These are phyloP conservation scores for Epichloe sibirici DNA, from an alignment of 2,329 filamentous ascomycete genomes.

Conservation along the genomic window DNA sequence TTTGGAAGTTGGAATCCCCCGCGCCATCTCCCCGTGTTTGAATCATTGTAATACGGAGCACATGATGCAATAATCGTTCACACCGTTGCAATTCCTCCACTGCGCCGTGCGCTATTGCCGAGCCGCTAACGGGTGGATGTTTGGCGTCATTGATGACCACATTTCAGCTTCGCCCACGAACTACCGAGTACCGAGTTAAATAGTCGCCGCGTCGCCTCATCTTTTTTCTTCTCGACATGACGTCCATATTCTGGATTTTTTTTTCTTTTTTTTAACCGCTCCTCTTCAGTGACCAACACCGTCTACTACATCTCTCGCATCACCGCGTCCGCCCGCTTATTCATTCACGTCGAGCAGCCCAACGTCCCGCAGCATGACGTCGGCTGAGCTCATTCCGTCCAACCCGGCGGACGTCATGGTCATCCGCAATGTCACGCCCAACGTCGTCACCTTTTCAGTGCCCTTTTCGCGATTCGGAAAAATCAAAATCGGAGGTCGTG, in stretches of 20 bases:
- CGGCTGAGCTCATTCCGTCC: slow-evolving; percentile 49
- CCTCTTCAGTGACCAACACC: neutral
- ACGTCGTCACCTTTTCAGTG: slow-evolving; percentile 65
- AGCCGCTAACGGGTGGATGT: neutral
- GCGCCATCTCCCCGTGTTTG: no score
- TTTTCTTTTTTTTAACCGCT: neutral
- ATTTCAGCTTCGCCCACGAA: neutral
- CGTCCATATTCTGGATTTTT: no score
- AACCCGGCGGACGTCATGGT: slow-evolving; percentile 81
- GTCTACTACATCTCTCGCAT: neutral
- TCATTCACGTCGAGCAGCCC: slow-evolving; percentile 9
- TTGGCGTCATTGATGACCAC: slow-evolving; percentile 4
- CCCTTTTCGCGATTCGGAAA: slow-evolving; percentile 75
- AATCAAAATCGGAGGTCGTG: slow-evolving; percentile 75
- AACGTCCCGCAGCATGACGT: slow-evolving; percentile 32
- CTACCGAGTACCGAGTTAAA: neutral
- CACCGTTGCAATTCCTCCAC: no score
- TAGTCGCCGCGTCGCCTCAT: neutral
- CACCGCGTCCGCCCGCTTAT: neutral
- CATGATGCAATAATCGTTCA: no score
- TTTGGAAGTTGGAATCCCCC: no score
- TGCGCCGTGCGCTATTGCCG: neutral
- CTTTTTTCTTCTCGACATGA: neutral
- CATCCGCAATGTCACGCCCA: slow-evolving; percentile 71
- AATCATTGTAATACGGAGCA: no score